phyloP scores from a whole-genome alignment of 2,329 filamentous ascomycete species.

The Ceratocystiopsis sp. region DNA sequence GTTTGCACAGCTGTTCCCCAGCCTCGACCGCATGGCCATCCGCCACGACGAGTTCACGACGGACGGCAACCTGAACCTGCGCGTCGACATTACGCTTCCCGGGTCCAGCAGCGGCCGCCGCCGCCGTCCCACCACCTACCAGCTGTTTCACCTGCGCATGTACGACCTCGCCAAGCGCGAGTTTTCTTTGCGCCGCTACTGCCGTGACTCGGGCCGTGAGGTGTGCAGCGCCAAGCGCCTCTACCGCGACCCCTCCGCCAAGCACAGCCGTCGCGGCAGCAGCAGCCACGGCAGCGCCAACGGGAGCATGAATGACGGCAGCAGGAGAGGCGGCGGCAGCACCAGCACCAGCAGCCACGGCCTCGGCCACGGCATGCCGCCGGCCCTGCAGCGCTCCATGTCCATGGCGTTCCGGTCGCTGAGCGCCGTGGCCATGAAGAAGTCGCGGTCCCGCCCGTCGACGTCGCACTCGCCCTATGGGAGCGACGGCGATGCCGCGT shows the following conservation, averaged over 20 bases:
- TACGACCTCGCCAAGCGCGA: constrained; percentile 73
- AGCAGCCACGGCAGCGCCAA: constrained; percentile 1
- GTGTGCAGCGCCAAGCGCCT: constrained; percentile 72
- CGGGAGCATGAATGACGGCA: no score
- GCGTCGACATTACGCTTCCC: constrained; percentile 62
- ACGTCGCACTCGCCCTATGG: constrained; percentile 16
- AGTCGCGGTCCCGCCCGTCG: constrained; percentile 8
- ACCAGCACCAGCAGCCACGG: constrained; percentile 18
- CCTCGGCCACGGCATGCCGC: constrained; percentile 9
- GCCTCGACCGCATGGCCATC: constrained; percentile 61
- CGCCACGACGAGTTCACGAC: constrained; percentile 78
- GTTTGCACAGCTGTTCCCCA: constrained; percentile 77
- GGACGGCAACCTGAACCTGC: constrained; percentile 94
- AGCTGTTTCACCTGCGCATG: constrained; percentile 90
- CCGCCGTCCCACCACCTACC: constrained; percentile 44
- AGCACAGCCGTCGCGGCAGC: constrained; percentile 18
- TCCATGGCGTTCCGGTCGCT: constrained; percentile 30
- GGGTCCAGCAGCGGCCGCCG: constrained; percentile 38
- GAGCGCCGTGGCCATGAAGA: constrained; percentile 15
- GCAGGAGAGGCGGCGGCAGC: not conserved
- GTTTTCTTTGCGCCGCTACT: constrained; percentile 83
- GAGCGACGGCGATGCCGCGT: constrained; percentile 15
- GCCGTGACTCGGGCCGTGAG: constrained; percentile 80
- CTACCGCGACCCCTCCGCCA: constrained; percentile 38
- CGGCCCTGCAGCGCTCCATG: constrained; percentile 28